These are phyloP conservation scores for Glomus cerebriforme DNA, from an alignment of 192 early-diverging fungal genomes.

Conservation along the genomic window DNA sequence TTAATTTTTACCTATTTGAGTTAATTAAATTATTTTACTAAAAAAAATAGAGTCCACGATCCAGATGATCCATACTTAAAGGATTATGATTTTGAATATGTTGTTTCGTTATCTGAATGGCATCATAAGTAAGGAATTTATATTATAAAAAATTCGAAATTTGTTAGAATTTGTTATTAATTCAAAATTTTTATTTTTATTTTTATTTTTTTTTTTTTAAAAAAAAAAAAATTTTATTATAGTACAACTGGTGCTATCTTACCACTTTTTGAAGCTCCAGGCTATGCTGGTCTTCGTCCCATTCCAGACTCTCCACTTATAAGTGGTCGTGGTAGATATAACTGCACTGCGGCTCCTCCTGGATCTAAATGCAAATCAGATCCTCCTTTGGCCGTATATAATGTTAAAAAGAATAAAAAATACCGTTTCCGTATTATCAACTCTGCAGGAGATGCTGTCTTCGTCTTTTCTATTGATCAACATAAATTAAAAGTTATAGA, in stretches of 20 bases:
- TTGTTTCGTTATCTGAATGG: slow-evolving; percentile 36
- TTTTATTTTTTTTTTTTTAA: background rate
- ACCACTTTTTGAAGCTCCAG: slow-evolving; percentile 3
- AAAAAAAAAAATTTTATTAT: no score
- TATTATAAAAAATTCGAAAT: background rate
- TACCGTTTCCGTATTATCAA: slow-evolving; percentile 47
- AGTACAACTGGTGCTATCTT: slow-evolving; percentile 29
- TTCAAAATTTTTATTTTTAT: background rate
- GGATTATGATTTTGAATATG: slow-evolving; percentile 38
- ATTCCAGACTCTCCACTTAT: slow-evolving; percentile 35
- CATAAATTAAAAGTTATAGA: slow-evolving; percentile 42
- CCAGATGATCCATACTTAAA: slow-evolving; percentile 34
- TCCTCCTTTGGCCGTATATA: slow-evolving; percentile 22
- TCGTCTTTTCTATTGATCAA: slow-evolving; percentile 42
- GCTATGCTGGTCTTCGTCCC: background rate
- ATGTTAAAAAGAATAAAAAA: slow-evolving; percentile 31
- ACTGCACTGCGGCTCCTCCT: slow-evolving; percentile 33
- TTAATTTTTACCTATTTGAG: no score
- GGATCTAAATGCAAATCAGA: slow-evolving; percentile 26
- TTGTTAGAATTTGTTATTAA: background rate
- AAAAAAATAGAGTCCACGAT: background rate
- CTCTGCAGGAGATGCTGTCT: slow-evolving; percentile 26
- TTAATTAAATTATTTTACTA: no score
- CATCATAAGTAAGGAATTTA: slow-evolving; percentile 28
- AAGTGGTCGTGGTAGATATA: slow-evolving; percentile 28